phyloP scores from a whole-genome alignment of 352 stramenopile species.

The Phytophthora ramorum region DNA sequence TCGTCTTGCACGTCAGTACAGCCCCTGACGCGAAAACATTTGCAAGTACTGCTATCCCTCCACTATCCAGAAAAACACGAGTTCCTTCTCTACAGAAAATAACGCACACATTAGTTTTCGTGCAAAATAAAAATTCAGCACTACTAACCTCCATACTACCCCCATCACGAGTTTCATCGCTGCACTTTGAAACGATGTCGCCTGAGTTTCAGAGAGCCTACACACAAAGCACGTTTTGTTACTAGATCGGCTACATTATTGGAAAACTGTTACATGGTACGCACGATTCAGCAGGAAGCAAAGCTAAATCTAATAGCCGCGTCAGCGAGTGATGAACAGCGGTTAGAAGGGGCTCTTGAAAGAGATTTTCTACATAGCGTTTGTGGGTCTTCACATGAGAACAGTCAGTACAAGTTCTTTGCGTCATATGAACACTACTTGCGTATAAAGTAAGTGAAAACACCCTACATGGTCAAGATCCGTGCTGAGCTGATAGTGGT shows the following conservation, averaged over 20 bases:
- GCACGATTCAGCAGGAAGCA: conserved; percentile 10
- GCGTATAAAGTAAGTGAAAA: neutral
- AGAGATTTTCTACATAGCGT: conserved; percentile 18
- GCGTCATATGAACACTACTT: neutral
- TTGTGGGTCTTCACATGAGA: conserved; percentile 15
- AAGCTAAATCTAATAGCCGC: conserved; percentile 1
- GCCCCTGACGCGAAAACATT: conserved; percentile 9
- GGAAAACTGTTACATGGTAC: neutral
- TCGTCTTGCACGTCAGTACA: neutral
- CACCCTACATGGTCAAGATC: conserved; percentile 19
- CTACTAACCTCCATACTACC: conserved; percentile 37
- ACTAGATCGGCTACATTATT: neutral
- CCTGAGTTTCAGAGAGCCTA: conserved; percentile 13
- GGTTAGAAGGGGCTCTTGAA: conserved; percentile 14
- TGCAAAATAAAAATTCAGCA: neutral
- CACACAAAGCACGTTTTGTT: neutral
- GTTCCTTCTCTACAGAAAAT: conserved; percentile 19
- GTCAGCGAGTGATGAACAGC: conserved; percentile 20
- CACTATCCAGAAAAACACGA: conserved; percentile 14
- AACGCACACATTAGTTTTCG: neutral
- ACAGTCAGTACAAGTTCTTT: neutral
- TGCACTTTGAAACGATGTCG: conserved; percentile 13
- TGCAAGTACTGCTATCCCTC: conserved; percentile 15
- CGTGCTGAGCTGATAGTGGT: conserved; percentile 24
- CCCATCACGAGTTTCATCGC: conserved; percentile 33